Conservation (phyloP, 73 alveolate genomes). For the Paraurostyla sp. region DNA sequence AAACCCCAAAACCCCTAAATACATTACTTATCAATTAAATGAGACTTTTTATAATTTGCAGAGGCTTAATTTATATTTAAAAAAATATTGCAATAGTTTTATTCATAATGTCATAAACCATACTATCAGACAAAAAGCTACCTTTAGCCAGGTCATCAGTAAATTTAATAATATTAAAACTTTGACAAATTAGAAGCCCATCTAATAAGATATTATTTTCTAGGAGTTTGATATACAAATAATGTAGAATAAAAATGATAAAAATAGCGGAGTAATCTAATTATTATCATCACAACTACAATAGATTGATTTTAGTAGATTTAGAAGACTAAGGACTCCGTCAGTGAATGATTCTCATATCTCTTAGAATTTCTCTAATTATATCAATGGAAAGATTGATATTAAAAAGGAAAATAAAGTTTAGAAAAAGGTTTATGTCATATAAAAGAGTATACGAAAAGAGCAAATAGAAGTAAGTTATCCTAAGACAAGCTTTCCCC, state of each 20-base stretch:
- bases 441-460: background rate
- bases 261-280: background rate
- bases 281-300: background rate
- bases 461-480: background rate
- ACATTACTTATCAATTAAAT: too few species aligned
- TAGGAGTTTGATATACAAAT: background rate
- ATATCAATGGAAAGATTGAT: background rate
- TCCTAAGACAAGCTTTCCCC: conserved; percentile 24
- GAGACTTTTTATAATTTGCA: too few species aligned
- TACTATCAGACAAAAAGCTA: too few species aligned
- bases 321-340: conserved; percentile 21
- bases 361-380: background rate
- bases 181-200: too few species aligned
- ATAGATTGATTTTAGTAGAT: conserved; percentile 28
- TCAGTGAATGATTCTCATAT: background rate
- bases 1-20: too few species aligned
- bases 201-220: background rate
- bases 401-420: background rate
- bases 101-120: too few species aligned
- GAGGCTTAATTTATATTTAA: too few species aligned
- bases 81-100: too few species aligned
- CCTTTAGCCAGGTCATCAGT: too few species aligned
- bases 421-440: background rate
- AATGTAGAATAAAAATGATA: background rate
- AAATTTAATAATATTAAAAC: too few species aligned